These are phyloP conservation scores for Astragalus glycyphyllos DNA, from an alignment of 306 rosid species.

Conservation along the genomic window DNA sequence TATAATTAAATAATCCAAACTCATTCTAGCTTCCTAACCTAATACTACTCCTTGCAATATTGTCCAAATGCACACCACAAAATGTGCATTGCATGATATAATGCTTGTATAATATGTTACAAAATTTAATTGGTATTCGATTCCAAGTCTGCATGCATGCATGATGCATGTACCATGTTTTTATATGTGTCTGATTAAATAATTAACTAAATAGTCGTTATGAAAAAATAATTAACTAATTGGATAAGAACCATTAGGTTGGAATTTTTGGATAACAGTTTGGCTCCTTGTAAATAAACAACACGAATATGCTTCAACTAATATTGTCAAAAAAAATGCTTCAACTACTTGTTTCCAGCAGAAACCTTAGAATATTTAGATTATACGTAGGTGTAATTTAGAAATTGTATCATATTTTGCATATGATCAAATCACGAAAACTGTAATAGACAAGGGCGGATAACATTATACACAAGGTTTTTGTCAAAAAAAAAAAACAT, in stretches of 20 bases:
- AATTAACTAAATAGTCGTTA: neutral
- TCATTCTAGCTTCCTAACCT: neutral
- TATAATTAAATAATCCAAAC: neutral
- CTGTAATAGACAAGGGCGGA: too few relatives aligned
- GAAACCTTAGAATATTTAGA: too few relatives aligned
- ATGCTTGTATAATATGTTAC: neutral
- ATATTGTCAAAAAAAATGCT: too few relatives aligned
- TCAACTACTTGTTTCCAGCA: neutral
- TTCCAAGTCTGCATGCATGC: slow-evolving; percentile 39
- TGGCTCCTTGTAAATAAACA: slow-evolving; percentile 5
- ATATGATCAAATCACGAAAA: too few relatives aligned
- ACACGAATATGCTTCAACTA: neutral
- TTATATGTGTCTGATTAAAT: neutral
- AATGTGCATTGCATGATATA: slow-evolving; percentile 24
- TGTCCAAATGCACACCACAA: slow-evolving; percentile 45
- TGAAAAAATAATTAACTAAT: neutral
- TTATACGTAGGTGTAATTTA: too few relatives aligned
- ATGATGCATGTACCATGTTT: slow-evolving; percentile 32
- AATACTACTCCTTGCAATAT: slow-evolving; percentile 26
- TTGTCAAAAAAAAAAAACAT: too few relatives aligned
- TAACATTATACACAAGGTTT: too few relatives aligned
- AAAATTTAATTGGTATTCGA: neutral
- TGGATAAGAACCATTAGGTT: slow-evolving; percentile 1
- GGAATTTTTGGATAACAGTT: slow-evolving; percentile 26
- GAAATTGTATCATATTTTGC: too few relatives aligned